These are phyloP conservation scores for Teunomyces funiuensis DNA, from an alignment of 805 yeast genomes.

Conservation along the genomic window DNA sequence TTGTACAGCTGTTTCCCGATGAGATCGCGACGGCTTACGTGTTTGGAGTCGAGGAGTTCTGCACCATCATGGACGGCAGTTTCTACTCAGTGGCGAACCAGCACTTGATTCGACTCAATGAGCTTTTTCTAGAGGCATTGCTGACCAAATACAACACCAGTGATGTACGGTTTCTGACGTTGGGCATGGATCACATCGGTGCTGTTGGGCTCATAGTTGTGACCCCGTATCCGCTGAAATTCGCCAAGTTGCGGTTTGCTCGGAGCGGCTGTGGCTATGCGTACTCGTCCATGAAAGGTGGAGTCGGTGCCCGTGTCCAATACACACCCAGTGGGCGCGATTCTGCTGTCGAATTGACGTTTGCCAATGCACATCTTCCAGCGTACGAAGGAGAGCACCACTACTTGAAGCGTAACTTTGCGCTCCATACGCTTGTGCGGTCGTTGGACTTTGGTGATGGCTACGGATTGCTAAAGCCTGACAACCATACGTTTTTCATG, in stretches of 20 bases:
- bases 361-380: constrained; percentile 68
- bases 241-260: constrained; percentile 26
- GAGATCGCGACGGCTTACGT: constrained; percentile 48
- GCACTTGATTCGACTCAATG: constrained; percentile 36
- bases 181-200: constrained; percentile 51
- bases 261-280: constrained; percentile 55
- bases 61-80: constrained; percentile 56
- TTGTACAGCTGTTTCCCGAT: constrained; percentile 28
- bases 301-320: constrained; percentile 56
- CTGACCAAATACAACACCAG: constrained; percentile 28
- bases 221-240: constrained; percentile 40
- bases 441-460: constrained; percentile 61
- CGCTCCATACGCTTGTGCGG: constrained; percentile 49
- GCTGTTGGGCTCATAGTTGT: constrained; percentile 56
- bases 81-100: constrained; percentile 36
- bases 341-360: constrained; percentile 46
- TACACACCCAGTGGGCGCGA: constrained; percentile 23
- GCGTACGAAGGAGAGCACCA: constrained; percentile 71
- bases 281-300: constrained; percentile 73
- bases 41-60: constrained; percentile 68
- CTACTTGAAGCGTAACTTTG: constrained; percentile 50
- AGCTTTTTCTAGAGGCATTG: constrained; percentile 35
- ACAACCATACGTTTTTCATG: constrained; percentile 63
- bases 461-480: constrained; percentile 49
- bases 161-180: constrained; percentile 37